A percentile compares a stretch with the other conserved stretches of the same genome.
These are phyloP conservation scores for Bipolaris victoriae DNA, from an alignment of 2,329 filamentous ascomycete genomes.

Conservation along the genomic window DNA sequence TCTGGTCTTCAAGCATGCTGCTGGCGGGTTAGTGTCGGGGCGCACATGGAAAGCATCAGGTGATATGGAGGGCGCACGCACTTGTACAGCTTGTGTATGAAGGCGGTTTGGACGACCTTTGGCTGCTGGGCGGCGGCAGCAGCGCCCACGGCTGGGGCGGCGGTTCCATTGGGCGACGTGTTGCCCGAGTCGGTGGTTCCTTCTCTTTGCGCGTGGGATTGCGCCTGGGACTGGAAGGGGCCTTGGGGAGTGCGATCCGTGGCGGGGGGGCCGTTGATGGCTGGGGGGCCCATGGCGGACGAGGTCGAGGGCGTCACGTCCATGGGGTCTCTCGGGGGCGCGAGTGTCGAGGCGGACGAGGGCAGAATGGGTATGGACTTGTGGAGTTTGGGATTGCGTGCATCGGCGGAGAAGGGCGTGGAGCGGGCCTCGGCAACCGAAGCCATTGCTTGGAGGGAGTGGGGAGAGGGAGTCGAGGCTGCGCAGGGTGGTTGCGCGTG, in stretches of 20 bases:
- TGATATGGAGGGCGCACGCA: constrained; percentile 55
- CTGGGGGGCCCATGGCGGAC: constrained; percentile 55
- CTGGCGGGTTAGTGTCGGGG: constrained; percentile 38
- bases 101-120: constrained; percentile 97
- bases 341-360: constrained; percentile 53
- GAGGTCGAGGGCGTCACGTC: constrained; percentile 53
- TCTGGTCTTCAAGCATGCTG: constrained; percentile 95
- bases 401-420: constrained; percentile 54
- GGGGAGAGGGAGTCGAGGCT: constrained; percentile 12
- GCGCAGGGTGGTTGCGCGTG: constrained; percentile 20
- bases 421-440: constrained; percentile 54
- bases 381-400: constrained; percentile 52
- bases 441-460: constrained; percentile 46
- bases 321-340: constrained; percentile 60
- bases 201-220: constrained; percentile 22
- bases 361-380: constrained; percentile 61
- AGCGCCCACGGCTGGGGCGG: constrained; percentile 59
- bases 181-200: constrained; percentile 39
- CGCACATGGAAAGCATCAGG: neutral
- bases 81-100: constrained; percentile 99
- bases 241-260: constrained; percentile 51
- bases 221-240: constrained; percentile 15
- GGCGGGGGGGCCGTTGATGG: constrained; percentile 55
- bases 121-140: constrained; percentile 84
- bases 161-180: constrained; percentile 47